phyloP scores from a whole-genome alignment of 345 rosid species.

The Dipteronia dyeriana region DNA sequence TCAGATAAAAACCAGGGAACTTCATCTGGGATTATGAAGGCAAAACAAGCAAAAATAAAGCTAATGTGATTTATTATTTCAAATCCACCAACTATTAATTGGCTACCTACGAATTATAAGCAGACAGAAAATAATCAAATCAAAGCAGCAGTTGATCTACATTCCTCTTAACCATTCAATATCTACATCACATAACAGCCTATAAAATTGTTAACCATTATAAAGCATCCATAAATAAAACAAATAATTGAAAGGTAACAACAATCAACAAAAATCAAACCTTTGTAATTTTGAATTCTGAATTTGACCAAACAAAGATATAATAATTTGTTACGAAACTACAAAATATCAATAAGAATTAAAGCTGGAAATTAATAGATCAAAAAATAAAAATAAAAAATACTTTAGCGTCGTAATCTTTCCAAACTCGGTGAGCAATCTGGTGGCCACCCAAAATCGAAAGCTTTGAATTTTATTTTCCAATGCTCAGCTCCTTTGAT shows the following conservation, averaged over 20 bases:
- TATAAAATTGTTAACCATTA: background rate
- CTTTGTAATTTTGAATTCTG: background rate
- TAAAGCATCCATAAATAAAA: background rate
- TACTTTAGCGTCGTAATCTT: slow-evolving; percentile 74
- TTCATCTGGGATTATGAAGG: too few relatives aligned
- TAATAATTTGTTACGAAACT: background rate
- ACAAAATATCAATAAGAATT: background rate
- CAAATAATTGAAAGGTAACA: background rate
- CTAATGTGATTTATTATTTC: too few relatives aligned
- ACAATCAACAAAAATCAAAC: background rate
- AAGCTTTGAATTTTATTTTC: slow-evolving; percentile 87
- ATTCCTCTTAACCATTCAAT: background rate
- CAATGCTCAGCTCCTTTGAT: slow-evolving; percentile 73
- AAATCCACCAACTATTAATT: too few relatives aligned
- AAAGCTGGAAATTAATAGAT: background rate
- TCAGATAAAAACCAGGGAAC: too few relatives aligned
- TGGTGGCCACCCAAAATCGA: slow-evolving; percentile 80
- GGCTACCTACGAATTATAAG: too few relatives aligned
- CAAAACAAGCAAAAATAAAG: too few relatives aligned
- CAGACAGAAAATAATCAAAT: background rate
- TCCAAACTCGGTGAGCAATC: slow-evolving; percentile 83
- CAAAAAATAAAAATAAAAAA: background rate
- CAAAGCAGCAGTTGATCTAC: background rate
- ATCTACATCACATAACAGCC: background rate
- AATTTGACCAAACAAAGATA: background rate